Conservation (phyloP, 768 basidiomycete species). For the Pleurotus ostreatus region DNA sequence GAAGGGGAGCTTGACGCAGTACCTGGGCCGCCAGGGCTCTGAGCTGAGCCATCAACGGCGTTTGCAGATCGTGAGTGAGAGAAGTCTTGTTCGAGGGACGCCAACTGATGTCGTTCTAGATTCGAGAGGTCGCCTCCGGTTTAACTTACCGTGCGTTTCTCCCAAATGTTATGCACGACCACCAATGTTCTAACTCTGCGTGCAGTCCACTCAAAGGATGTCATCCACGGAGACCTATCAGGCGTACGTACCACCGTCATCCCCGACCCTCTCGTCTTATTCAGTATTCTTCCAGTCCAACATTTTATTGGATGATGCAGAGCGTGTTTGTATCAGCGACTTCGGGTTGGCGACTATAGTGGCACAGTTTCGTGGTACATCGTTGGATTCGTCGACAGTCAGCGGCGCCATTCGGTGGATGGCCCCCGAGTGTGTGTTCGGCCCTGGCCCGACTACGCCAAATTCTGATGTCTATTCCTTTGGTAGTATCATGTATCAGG, state of each 20-base stretch:
- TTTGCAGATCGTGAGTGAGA: conserved; percentile 4
- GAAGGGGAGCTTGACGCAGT: conserved; percentile 20
- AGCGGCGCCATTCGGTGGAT: conserved; percentile 3
- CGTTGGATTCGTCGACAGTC: neutral
- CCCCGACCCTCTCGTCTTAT: no score
- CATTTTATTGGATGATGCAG: neutral
- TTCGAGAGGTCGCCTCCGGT: neutral
- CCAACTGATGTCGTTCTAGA: neutral
- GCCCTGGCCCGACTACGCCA: neutral
- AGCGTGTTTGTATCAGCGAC: neutral
- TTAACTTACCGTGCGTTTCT: neutral
- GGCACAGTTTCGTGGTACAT: neutral
- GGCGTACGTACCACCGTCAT: neutral
- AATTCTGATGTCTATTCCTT: conserved; percentile 34
- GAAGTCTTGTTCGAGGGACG: neutral
- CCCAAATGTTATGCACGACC: neutral
- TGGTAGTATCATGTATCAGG: conserved; percentile 26
- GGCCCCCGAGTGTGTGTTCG: conserved; percentile 4
- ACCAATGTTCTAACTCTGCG: neutral
- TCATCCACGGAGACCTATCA: conserved; percentile 2
- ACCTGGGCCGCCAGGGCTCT: conserved; percentile 11
- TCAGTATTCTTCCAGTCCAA: neutral
- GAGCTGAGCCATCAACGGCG: neutral
- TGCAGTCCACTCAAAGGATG: neutral
- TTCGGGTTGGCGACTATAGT: neutral